Conservation (phyloP, 2,329 filamentous ascomycete species). For the Nectriaceae sp. region DNA sequence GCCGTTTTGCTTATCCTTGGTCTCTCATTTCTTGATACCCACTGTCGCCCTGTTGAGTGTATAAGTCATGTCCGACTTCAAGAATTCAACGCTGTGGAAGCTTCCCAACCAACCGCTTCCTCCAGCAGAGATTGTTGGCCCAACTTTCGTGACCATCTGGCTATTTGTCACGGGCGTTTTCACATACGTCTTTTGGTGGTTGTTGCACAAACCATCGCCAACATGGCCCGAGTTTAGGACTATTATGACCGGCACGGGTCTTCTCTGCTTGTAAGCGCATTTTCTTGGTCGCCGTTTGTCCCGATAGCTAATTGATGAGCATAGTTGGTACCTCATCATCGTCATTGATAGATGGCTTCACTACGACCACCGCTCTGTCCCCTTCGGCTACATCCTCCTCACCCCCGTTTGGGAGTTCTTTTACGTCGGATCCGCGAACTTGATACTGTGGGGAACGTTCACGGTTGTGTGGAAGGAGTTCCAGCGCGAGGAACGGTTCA, state of each 20-base stretch:
- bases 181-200: neutral
- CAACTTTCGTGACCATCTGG: constrained; percentile 14
- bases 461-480: constrained; percentile 9
- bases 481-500: neutral
- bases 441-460: constrained; percentile 15
- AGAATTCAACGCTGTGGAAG: constrained; percentile 9
- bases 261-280: constrained; percentile 5
- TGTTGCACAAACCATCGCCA: neutral
- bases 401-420: constrained; percentile 11
- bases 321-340: constrained; percentile 10
- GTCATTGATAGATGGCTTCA: constrained; percentile 14
- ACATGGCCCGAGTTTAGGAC: constrained; percentile 11
- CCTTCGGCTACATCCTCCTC: constrained; percentile 14
- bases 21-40: too few relatives aligned
- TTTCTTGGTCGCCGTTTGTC: neutral
- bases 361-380: constrained; percentile 2
- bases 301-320: neutral
- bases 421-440: constrained; percentile 8
- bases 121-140: neutral
- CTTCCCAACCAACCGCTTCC: constrained; percentile 5
- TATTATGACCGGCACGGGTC: constrained; percentile 3
- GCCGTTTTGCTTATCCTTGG: too few relatives aligned
- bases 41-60: neutral
- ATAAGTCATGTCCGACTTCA: constrained; percentile 1
- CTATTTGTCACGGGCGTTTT: neutral